Evolutionary conservation across 2,329 filamentous ascomycete species (phyloP).

Genomic region (Microdochium trichocladiopsis): DNA sequence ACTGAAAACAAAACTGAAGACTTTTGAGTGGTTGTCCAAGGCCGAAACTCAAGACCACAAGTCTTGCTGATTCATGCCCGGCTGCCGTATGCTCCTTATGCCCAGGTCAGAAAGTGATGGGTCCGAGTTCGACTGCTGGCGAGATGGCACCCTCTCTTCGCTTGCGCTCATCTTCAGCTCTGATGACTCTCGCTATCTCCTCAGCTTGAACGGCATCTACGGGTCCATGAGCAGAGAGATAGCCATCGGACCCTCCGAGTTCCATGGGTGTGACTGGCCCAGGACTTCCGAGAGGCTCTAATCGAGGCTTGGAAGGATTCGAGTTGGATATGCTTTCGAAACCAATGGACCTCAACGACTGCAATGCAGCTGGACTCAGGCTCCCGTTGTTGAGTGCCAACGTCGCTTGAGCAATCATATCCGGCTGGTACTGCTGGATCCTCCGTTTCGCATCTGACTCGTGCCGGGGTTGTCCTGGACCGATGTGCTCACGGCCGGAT

Average conservation of each 20-base stretch:
- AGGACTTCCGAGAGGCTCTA: constrained; percentile 48
- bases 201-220: constrained; percentile 13
- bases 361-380: constrained; percentile 23
- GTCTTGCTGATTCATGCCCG: not conserved
- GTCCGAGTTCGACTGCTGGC: constrained; percentile 22
- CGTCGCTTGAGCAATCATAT: constrained; percentile 52
- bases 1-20: not conserved
- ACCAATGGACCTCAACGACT: constrained; percentile 27
- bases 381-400: constrained; percentile 30
- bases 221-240: constrained; percentile 26
- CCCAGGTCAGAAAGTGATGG: constrained; percentile 16
- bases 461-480: constrained; percentile 23
- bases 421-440: constrained; percentile 51
- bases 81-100: not conserved
- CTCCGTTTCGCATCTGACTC: constrained; percentile 42
- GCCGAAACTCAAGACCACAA: not conserved
- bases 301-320: constrained; percentile 33
- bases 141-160: constrained; percentile 22
- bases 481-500: constrained; percentile 15
- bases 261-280: constrained; percentile 58
- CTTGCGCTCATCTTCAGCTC: constrained; percentile 22
- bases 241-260: constrained; percentile 33
- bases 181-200: constrained; percentile 20
- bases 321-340: constrained; percentile 26
- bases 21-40: not conserved